These are phyloP conservation scores for Apophysomyces trapeziformis DNA, from an alignment of 371 early-diverging fungal genomes.

Conservation along the genomic window DNA sequence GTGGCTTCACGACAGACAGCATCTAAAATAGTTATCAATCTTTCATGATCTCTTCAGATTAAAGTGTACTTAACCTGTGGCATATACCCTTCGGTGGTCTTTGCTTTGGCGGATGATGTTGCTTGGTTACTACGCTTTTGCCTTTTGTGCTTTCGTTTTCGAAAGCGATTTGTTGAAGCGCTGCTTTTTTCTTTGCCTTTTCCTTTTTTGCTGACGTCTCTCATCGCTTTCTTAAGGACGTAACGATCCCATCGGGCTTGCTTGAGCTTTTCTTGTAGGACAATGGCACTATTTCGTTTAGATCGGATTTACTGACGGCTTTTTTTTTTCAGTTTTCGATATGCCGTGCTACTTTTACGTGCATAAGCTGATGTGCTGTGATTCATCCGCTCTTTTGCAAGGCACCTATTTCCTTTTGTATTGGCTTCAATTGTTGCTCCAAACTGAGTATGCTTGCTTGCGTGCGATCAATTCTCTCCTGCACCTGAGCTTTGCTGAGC, in stretches of 20 bases:
- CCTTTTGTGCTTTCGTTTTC: neutral
- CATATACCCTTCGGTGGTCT: neutral
- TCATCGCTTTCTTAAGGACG: neutral
- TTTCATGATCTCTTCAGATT: too few relatives aligned
- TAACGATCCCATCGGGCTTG: neutral
- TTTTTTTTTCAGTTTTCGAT: neutral
- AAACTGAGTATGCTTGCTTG: neutral
- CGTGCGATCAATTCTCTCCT: neutral
- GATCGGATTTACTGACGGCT: neutral
- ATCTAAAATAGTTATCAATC: too few relatives aligned
- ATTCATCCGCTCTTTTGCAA: neutral
- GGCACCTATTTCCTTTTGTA: neutral
- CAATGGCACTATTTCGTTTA: neutral
- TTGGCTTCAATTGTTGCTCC: neutral
- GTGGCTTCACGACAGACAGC: too few relatives aligned
- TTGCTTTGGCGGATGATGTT: neutral
- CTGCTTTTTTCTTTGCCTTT: neutral
- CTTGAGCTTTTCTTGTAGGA: neutral
- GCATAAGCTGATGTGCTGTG: neutral
- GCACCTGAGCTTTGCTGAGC: too few relatives aligned
- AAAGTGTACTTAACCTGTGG: too few relatives aligned
- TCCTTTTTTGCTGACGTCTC: neutral
- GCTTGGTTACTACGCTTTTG: neutral
- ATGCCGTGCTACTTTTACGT: neutral
- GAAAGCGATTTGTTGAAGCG: neutral